A percentile compares a stretch with the other conserved stretches of the same genome.
Evolutionary conservation across 1,284 basidiomycete genomes (phyloP).

Genomic region (Papiliotrema flavescens): DNA sequence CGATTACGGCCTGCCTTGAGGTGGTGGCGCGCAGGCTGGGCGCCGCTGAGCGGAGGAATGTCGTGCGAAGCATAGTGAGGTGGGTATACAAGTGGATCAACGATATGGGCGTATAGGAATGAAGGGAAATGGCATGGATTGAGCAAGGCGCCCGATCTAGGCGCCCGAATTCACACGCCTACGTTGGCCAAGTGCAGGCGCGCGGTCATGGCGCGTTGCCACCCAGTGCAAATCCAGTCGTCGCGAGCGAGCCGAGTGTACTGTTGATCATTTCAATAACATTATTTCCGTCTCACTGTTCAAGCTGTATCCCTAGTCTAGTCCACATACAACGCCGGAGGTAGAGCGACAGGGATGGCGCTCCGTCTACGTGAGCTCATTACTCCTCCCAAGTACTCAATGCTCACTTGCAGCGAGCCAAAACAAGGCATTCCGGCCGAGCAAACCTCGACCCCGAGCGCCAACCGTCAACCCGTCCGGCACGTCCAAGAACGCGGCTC

Average conservation of each 20-base stretch:
- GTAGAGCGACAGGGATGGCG: constrained; percentile 16
- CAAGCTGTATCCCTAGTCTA: not conserved
- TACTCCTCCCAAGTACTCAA: not conserved
- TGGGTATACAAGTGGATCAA: not conserved
- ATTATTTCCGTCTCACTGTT: constrained; percentile 1
- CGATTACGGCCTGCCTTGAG: not conserved
- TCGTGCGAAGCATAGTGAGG: not conserved
- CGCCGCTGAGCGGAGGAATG: constrained; percentile 5
- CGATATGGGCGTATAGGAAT: not conserved
- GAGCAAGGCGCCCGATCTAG: too few species aligned
- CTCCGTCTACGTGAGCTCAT: constrained; percentile 26
- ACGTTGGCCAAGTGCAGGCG: not conserved
- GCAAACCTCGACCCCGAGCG: not conserved
- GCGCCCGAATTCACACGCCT: not conserved
- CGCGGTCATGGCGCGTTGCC: not conserved
- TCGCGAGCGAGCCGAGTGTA: not conserved
- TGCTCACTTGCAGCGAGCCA: not conserved
- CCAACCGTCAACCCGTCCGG: not conserved
- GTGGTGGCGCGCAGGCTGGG: constrained; percentile 2
- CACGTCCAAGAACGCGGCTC: too few species aligned
- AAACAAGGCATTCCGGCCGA: constrained; percentile 3
- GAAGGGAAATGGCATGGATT: not conserved
- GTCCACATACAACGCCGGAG: not conserved
- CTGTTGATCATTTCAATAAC: not conserved
- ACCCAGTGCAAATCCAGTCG: not conserved